Evolutionary conservation across 768 basidiomycete genomes (phyloP), one percentile per base, ranked within the genome.

Genomic region (Tylopilus sp.): DNA sequence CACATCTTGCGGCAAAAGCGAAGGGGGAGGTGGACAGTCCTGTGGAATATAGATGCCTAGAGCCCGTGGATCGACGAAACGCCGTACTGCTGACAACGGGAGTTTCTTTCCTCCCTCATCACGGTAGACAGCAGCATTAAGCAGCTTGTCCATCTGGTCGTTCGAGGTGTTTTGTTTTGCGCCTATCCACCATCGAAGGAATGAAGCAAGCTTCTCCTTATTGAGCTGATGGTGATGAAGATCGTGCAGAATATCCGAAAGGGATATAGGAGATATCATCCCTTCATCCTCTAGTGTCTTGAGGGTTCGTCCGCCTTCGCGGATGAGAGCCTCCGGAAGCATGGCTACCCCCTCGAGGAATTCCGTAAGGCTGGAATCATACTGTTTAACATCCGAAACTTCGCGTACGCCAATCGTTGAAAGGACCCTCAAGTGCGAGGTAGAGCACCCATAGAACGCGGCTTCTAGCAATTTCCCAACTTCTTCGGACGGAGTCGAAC

Each of bases 141-240:
- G 71, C 17, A 98, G 76, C 14, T 74, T 72, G 12, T 70, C 55
- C 44, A 81, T 69, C 17, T 76, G 69, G 14, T 71, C 12, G 1
- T 12, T 57, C 33, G 60, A 67, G 31, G 64, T 66, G 22, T 73
- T 72, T 14, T 30, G n/a, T 51, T 70, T 73, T 17, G 81, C 65
- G 19, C 60, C 55, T 29, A 79, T 75, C 89, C 94, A 94, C 97
- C 97, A 98, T 53, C 83, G 82, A 57, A 98, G 72, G 68, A 89
- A 93, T 4, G 84, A 85, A 17, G 86, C 65, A 71, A 89, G 85
- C 63, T 98, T 91, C 7, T 74, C 71, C 63, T 89, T 82, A 4
- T 68, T 65, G 25, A 99, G 76, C 4, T 94, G 87, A 14, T 89
- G 76, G 6, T 77, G 69, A 14, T 80, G 79, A 17, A 99, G 76